phyloP scores from a whole-genome alignment of 148 eudicot genomes.

The Chenopodium album region DNA sequence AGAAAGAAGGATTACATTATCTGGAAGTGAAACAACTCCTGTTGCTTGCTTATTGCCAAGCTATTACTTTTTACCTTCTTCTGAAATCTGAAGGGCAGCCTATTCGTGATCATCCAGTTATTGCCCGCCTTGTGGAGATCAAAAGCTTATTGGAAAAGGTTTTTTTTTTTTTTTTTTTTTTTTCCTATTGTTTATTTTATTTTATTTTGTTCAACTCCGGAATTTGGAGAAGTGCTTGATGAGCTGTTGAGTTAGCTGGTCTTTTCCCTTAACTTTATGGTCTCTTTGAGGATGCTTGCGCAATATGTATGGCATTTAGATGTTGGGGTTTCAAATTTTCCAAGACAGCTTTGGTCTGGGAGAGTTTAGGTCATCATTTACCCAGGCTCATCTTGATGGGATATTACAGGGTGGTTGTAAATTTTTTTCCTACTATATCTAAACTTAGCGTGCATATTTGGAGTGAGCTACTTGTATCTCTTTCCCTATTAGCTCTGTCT shows the following conservation, averaged over 20 bases:
- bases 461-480: background rate
- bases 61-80: slow-evolving; percentile 91
- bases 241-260: slow-evolving; percentile 1
- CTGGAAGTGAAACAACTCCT: slow-evolving; percentile 79
- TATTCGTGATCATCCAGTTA: slow-evolving; percentile 93
- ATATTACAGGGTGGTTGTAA: background rate
- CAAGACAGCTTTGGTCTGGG: background rate
- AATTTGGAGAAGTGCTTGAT: background rate
- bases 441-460: background rate
- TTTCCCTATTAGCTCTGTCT: background rate
- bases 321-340: background rate
- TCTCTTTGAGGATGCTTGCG: background rate
- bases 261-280: background rate
- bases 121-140: slow-evolving; percentile 84
- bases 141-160: slow-evolving; percentile 82
- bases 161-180: background rate
- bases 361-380: background rate
- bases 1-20: slow-evolving; percentile 65
- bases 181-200: background rate
- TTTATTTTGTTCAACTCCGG: background rate
- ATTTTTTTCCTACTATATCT: background rate
- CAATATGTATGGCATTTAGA: background rate
- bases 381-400: background rate
- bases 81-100: slow-evolving; percentile 91
- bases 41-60: slow-evolving; percentile 77